Evolutionary conservation across 2,329 filamentous ascomycete species (phyloP).

Genomic region (Fusarium pininemorale): DNA sequence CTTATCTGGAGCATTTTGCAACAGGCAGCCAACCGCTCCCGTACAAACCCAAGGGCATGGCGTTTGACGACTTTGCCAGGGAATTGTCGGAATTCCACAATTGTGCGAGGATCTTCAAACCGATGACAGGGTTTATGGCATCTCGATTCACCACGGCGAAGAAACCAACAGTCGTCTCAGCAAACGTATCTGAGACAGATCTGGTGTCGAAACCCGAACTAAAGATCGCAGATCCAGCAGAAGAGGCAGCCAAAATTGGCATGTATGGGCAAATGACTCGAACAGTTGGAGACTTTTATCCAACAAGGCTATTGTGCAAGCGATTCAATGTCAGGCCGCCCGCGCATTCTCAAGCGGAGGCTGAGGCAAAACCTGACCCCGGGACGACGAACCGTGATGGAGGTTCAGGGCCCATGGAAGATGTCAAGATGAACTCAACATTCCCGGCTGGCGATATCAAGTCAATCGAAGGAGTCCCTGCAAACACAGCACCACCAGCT

Average conservation of each 20-base stretch:
- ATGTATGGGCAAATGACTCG: conserved; percentile 95
- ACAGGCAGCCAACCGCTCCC: conserved; percentile 60
- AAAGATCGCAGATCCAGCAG: conserved; percentile 71
- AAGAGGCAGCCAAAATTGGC: conserved; percentile 85
- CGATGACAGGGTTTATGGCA: conserved; percentile 91
- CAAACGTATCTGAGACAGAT: conserved; percentile 31
- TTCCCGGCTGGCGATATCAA: conserved; percentile 10
- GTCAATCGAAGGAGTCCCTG: conserved; percentile 21
- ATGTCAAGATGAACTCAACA: not conserved
- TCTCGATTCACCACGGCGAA: conserved; percentile 85
- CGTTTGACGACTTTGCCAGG: conserved; percentile 77
- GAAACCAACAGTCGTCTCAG: conserved; percentile 48
- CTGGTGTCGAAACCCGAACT: conserved; percentile 45
- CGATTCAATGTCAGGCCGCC: conserved; percentile 89
- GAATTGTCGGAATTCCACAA: conserved; percentile 81
- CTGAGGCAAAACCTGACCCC: conserved; percentile 45
- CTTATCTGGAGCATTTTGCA: conserved; percentile 81
- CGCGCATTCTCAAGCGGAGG: conserved; percentile 68
- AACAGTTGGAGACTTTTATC: conserved; percentile 75
- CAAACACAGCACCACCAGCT: not conserved
- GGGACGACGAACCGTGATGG: conserved; percentile 20
- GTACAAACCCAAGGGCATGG: conserved; percentile 51
- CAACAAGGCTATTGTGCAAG: conserved; percentile 89
- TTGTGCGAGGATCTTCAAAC: conserved; percentile 80
- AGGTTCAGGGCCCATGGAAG: conserved; percentile 24